Evolutionary conservation across 2,329 filamentous ascomycete genomes (phyloP).

Genomic region (Sporothrix schenckii): DNA sequence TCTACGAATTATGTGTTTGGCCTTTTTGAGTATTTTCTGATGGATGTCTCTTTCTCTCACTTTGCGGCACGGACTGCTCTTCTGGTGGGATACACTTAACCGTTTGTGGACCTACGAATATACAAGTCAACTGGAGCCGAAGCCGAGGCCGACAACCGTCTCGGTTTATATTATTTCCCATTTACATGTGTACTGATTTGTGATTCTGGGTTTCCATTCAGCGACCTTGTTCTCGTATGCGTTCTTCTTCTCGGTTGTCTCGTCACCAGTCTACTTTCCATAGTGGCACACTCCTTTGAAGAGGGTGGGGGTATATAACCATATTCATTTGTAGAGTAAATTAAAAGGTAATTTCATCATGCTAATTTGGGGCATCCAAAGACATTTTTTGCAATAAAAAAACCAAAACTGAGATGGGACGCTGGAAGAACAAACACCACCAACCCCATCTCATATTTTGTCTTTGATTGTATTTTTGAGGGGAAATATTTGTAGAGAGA

Average conservation of each 20-base stretch:
- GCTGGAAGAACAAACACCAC: too few species aligned
- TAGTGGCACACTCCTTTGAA: background rate
- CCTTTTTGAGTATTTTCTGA: too few species aligned
- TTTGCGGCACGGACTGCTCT: background rate
- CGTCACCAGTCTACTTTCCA: background rate
- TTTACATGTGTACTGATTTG: background rate
- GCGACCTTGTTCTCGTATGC: too few species aligned
- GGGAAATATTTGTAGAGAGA: background rate
- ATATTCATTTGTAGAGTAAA: slow-evolving; percentile 20
- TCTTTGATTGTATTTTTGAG: slow-evolving; percentile 1
- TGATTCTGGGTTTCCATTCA: too few species aligned
- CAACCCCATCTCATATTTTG: background rate
- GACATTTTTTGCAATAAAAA: too few species aligned
- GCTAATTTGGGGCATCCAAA: background rate
- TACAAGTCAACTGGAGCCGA: too few species aligned
- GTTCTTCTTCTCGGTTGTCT: too few species aligned
- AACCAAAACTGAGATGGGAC: too few species aligned
- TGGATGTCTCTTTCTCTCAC: background rate
- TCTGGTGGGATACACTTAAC: too few species aligned
- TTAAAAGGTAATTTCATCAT: slow-evolving; percentile 1
- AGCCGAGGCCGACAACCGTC: too few species aligned
- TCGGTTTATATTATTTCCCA: background rate
- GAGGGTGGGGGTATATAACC: slow-evolving; percentile 9
- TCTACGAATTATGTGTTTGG: background rate
- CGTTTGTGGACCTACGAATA: too few species aligned